phyloP scores from a whole-genome alignment of 208 protist genomes.

The Trypanosoma conorhini region DNA sequence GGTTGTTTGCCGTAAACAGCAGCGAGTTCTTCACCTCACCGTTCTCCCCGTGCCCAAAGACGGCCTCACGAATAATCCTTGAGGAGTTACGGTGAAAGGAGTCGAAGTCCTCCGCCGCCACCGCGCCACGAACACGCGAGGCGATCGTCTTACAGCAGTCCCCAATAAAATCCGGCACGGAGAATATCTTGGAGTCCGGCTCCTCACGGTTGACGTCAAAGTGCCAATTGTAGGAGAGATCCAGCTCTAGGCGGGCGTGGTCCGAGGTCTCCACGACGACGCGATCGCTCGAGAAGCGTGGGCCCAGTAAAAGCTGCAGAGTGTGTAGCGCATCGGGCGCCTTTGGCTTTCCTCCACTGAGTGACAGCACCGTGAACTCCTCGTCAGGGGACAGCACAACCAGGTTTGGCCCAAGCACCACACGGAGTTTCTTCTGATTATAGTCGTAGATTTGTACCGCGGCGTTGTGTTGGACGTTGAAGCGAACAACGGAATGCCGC shows the following conservation, averaged over 20 bases:
- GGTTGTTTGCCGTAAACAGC: constrained; percentile 89
- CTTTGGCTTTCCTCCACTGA: constrained; percentile 95
- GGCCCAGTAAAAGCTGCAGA: constrained; percentile 94
- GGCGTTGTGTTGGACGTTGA: constrained; percentile 96
- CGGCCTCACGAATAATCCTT: constrained; percentile 93
- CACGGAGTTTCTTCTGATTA: constrained; percentile 74
- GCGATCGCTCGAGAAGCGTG: constrained; percentile 94
- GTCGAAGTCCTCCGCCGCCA: constrained; percentile 95
- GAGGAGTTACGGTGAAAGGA: constrained; percentile 97
- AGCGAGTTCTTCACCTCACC: constrained; percentile 62
- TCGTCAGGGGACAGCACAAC: constrained; percentile 96
- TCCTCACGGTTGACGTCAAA: constrained; percentile 81
- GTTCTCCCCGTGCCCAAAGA: constrained; percentile 89
- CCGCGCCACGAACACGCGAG: constrained; percentile 93
- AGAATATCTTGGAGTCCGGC: constrained; percentile 76
- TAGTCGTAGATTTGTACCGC: constrained; percentile 98
- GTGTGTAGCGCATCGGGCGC: constrained; percentile 90
- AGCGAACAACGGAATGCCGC: constrained; percentile 88
- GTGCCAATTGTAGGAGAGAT: constrained; percentile 97
- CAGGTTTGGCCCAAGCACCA: constrained; percentile 94
- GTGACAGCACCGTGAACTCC: constrained; percentile 95
- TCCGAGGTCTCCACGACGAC: constrained; percentile 97
- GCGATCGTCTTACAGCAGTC: constrained; percentile 98
- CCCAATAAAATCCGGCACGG: constrained; percentile 97
- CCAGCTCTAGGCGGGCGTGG: constrained; percentile 93